phyloP scores from a whole-genome alignment of 345 rosid genomes.

The Brassica incana region DNA sequence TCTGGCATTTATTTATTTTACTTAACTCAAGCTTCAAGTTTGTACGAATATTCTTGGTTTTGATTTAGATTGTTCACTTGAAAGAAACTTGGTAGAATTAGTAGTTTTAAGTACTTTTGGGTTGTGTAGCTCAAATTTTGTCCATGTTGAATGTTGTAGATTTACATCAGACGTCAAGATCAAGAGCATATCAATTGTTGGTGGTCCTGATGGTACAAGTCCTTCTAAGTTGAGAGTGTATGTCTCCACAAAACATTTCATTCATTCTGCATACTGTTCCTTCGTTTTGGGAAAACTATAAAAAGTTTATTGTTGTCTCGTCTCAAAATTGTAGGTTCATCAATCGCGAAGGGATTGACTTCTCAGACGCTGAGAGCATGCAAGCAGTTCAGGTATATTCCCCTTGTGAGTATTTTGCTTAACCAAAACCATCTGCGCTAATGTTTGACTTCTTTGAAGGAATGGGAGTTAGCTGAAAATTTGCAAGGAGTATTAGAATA shows the following conservation, averaged over 20 bases:
- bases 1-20: background rate
- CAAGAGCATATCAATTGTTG: slow-evolving; percentile 87
- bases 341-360: slow-evolving; percentile 89
- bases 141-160: slow-evolving; percentile 42
- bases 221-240: slow-evolving; percentile 96
- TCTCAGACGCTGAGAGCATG: slow-evolving; percentile 92
- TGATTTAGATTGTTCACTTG: background rate
- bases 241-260: slow-evolving; percentile 32
- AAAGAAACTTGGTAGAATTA: background rate
- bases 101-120: background rate
- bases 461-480: slow-evolving; percentile 93
- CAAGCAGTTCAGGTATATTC: slow-evolving; percentile 82
- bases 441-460: slow-evolving; percentile 44
- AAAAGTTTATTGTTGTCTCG: slow-evolving; percentile 8
- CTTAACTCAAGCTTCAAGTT: background rate
- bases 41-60: background rate
- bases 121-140: background rate
- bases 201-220: slow-evolving; percentile 89
- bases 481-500: slow-evolving; percentile 79
- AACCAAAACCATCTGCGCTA: background rate
- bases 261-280: slow-evolving; percentile 1
- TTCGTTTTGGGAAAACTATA: background rate
- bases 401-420: slow-evolving; percentile 19
- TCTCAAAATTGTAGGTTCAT: slow-evolving; percentile 55
- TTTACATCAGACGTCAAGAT: slow-evolving; percentile 96